Percentiles rank a stretch among this genome's conserved stretches.
Evolutionary conservation across 371 early-diverging fungal genomes (phyloP).

Genomic region (Actinomortierella ambigua): DNA sequence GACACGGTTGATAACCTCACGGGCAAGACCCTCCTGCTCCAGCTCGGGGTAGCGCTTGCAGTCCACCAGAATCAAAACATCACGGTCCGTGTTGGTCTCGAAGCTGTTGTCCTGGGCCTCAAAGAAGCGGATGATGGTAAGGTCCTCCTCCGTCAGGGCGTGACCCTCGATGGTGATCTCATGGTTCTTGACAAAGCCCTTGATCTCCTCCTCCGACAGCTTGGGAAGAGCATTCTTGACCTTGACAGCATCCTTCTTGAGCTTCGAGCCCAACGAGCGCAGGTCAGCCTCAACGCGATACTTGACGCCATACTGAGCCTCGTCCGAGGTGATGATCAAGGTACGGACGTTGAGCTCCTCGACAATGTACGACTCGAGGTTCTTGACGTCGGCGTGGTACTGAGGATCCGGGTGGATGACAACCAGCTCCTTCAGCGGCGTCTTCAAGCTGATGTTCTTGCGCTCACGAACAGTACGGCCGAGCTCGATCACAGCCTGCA

Average conservation of each 20-base stretch:
- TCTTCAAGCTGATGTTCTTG: conserved; percentile 95
- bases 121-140: conserved; percentile 84
- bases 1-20: conserved; percentile 98
- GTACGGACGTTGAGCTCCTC: conserved; percentile 95
- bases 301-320: conserved; percentile 90
- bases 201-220: conserved; percentile 80
- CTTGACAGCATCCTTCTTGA: conserved; percentile 88
- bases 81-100: conserved; percentile 82
- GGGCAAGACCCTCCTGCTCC: conserved; percentile 92
- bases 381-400: conserved; percentile 86
- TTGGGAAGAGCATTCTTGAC: conserved; percentile 88
- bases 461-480: conserved; percentile 96
- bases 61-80: conserved; percentile 93
- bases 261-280: conserved; percentile 87
- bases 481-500: conserved; percentile 98
- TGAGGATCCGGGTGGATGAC: conserved; percentile 90
- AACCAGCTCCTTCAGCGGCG: conserved; percentile 93
- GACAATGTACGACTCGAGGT: conserved; percentile 84
- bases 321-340: conserved; percentile 87
- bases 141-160: conserved; percentile 79
- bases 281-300: conserved; percentile 92
- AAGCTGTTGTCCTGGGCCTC: conserved; percentile 67
- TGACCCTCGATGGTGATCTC: conserved; percentile 83
- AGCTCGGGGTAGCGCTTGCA: conserved; percentile 80
- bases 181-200: conserved; percentile 74